Percentiles rank a stretch among this genome's conserved stretches.
These are phyloP conservation scores for Diaporthe batatas DNA, from an alignment of 2,329 filamentous ascomycete genomes.

Conservation along the genomic window DNA sequence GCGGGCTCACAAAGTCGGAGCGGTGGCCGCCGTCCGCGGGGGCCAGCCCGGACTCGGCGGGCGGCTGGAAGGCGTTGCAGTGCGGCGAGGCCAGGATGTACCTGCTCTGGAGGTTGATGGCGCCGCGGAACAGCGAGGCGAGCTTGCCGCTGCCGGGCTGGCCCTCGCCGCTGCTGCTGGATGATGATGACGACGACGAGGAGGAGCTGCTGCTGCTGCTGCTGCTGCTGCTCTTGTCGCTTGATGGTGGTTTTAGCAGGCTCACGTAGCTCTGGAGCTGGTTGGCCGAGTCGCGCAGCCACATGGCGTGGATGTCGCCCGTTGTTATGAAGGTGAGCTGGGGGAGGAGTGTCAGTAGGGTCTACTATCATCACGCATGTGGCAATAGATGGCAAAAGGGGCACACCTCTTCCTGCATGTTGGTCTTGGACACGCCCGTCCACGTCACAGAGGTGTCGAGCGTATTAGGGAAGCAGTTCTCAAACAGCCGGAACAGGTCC, in stretches of 20 bases:
- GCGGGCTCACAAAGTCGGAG: constrained; percentile 43
- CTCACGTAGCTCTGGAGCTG: constrained; percentile 74
- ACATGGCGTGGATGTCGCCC: constrained; percentile 84
- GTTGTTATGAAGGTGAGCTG: constrained; percentile 79
- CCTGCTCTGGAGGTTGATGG: constrained; percentile 74
- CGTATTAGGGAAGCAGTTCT: constrained; percentile 82
- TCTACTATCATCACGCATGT: neutral
- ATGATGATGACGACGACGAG: neutral
- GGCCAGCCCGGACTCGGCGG: constrained; percentile 72
- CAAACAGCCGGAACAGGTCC: constrained; percentile 80
- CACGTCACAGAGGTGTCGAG: constrained; percentile 79
- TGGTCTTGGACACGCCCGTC: constrained; percentile 69
- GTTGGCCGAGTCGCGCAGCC: constrained; percentile 81
- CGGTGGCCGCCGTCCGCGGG: constrained; percentile 39
- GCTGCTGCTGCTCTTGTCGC: constrained; percentile 4
- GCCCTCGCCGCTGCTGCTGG: neutral
- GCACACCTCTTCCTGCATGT: constrained; percentile 53
- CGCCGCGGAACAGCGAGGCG: constrained; percentile 73
- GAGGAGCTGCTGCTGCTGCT: neutral
- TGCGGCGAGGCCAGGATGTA: constrained; percentile 76
- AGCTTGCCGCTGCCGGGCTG: constrained; percentile 55
- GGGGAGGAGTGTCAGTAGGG: neutral
- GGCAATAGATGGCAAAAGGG: too few relatives aligned
- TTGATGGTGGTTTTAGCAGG: constrained; percentile 58
- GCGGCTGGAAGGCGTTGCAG: constrained; percentile 87